Conservation (phyloP, 2,329 filamentous ascomycete species). For the Aphanocladium album region DNA sequence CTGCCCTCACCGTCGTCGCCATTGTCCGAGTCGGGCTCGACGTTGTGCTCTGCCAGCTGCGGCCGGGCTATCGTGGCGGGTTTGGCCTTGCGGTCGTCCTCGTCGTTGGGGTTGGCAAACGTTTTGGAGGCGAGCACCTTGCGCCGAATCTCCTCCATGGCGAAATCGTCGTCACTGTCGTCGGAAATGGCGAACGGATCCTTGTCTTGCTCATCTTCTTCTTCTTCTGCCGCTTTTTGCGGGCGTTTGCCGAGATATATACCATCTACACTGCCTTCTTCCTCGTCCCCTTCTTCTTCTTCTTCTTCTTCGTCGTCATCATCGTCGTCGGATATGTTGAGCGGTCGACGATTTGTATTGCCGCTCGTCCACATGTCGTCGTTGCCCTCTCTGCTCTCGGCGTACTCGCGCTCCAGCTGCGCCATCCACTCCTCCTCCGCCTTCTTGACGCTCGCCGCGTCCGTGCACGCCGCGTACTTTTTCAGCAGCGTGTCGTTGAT, state of each 20-base stretch:
- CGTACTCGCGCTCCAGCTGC: conserved; percentile 84
- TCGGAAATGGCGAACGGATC: conserved; percentile 76
- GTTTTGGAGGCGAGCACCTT: conserved; percentile 89
- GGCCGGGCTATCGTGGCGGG: conserved; percentile 60
- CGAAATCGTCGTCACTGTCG: conserved; percentile 70
- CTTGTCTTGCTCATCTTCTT: conserved; percentile 43
- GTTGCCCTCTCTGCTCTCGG: conserved; percentile 66
- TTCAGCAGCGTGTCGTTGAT: conserved; percentile 83
- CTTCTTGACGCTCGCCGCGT: conserved; percentile 77
- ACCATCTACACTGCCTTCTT: conserved; percentile 46
- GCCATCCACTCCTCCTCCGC: conserved; percentile 84
- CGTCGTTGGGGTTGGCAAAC: conserved; percentile 51
- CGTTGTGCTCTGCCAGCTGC: conserved; percentile 55
- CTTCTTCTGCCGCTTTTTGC: conserved; percentile 25
- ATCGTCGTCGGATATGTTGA: conserved; percentile 53
- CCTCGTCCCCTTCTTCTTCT: conserved; percentile 40
- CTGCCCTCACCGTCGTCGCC: conserved; percentile 46
- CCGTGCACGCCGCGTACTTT: conserved; percentile 76
- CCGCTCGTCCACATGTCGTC: conserved; percentile 85
- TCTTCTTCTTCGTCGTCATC: conserved; percentile 46
- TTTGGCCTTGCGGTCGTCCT: conserved; percentile 44
- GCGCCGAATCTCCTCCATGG: conserved; percentile 88
- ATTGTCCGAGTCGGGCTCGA: conserved; percentile 68
- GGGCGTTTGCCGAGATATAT: conserved; percentile 58
- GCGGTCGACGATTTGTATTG: conserved; percentile 68